Evolutionary conservation across 2,329 filamentous ascomycete genomes (phyloP), one percentile per base, ranked within the genome.

Genomic region (Aspergillus sp.): DNA sequence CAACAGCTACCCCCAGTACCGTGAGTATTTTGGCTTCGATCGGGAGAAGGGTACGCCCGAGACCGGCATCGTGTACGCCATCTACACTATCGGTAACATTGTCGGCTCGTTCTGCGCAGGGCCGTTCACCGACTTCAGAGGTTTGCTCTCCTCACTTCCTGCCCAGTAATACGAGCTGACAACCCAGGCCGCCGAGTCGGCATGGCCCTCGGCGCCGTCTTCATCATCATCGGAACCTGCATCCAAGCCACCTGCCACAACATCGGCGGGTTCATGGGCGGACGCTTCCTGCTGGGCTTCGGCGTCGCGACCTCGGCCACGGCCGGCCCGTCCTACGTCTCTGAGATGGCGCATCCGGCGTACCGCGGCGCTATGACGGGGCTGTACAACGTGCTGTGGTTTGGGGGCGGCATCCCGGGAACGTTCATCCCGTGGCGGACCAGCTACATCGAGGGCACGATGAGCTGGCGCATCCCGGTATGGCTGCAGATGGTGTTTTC

Each of bases 381-480:
- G 30, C 58, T 73, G 14, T 76, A 73, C 60, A 75, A 76, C 55
- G 73, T 71, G 22, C 64, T 70, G 22, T 73, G 70, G 66, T 76
- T 73, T 35, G 68, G 73, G 7, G 75, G 74, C 36, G 77, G 75
- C 14, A 80, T 82, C 14, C 73, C 79, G 6, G 75, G 76, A 9
- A 76, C 76, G 0, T 80, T 79, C 53, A 75, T 78, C 9, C 73
- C 75, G 0, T 75, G 72, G 54, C 69, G 71, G 8, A 77, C 74
- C 2, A 66, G 57, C 3, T 43, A 41, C 10, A 58, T 68, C 17
- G 61, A 73, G 6, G 73, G 78, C 0, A 74, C 73, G 14, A 66
- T 64, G 49, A 78, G 81, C 0, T 87, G 85, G 85, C 72, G 81
- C 16, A 76, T 83, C n/a, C 84, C 84, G 0, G 76, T 83, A 8